Evolutionary conservation across 306 rosid genomes (phyloP).

Genomic region (Spatholobus suberectus): DNA sequence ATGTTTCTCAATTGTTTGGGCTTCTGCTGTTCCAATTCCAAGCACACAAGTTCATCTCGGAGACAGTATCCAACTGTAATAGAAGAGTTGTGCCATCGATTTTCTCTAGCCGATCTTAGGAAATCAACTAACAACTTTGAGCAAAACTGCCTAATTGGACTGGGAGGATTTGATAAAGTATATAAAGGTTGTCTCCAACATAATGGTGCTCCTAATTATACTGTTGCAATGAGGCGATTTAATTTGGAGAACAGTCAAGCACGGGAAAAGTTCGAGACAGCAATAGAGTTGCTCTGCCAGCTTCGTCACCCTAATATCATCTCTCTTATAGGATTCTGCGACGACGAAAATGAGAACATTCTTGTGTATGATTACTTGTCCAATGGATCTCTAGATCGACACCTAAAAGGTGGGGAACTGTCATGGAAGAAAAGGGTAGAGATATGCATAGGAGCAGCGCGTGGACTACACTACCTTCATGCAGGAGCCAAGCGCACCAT

Average conservation of each 20-base stretch:
- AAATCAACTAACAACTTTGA: too few relatives aligned
- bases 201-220: not conserved
- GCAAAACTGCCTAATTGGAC: too few relatives aligned
- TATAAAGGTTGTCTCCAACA: not conserved
- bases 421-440: conserved; percentile 30
- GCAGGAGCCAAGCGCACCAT: conserved; percentile 17
- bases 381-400: not conserved
- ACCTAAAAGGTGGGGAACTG: not conserved
- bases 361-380: not conserved
- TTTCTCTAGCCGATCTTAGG: too few relatives aligned
- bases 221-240: not conserved
- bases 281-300: conserved; percentile 25
- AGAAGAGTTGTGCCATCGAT: conserved; percentile 3
- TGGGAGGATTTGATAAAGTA: not conserved
- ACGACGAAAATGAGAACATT: not conserved
- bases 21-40: too few relatives aligned
- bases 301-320: conserved; percentile 11
- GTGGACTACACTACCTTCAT: conserved; percentile 41
- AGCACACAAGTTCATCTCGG: too few relatives aligned
- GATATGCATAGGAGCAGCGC: conserved; percentile 9
- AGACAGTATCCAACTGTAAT: not conserved
- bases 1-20: not conserved
- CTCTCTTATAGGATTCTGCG: conserved; percentile 26
- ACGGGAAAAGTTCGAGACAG: not conserved
- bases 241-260: not conserved